These are phyloP conservation scores for Spatholobus suberectus DNA, from an alignment of 306 rosid genomes.

Conservation along the genomic window DNA sequence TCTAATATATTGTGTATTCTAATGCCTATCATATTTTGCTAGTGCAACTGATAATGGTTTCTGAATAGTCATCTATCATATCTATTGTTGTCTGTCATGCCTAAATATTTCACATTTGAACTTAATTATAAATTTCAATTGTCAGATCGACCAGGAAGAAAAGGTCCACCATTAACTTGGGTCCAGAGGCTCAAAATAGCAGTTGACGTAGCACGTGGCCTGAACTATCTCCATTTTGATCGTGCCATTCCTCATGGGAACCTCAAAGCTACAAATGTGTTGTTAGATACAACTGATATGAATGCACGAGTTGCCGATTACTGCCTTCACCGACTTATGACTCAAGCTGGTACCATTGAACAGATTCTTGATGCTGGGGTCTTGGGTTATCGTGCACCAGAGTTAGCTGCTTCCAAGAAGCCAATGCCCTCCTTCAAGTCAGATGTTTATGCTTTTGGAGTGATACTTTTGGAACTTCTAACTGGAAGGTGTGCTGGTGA, in stretches of 20 bases:
- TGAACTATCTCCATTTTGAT: conserved; percentile 99
- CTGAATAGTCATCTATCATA: background rate
- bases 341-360: conserved; percentile 91
- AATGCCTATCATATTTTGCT: conserved; percentile 30
- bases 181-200: conserved; percentile 92
- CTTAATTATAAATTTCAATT: conserved; percentile 17
- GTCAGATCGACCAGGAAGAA: conserved; percentile 97
- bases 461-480: conserved; percentile 82
- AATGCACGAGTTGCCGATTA: conserved; percentile 97
- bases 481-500: conserved; percentile 98
- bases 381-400: conserved; percentile 94
- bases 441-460: conserved; percentile 96
- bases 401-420: conserved; percentile 92
- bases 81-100: background rate
- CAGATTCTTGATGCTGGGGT: conserved; percentile 98
- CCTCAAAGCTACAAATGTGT: conserved; percentile 88
- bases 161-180: conserved; percentile 85
- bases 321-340: conserved; percentile 98
- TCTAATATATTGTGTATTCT: background rate
- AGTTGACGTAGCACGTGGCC: conserved; percentile 97
- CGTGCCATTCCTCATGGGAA: conserved; percentile 99
- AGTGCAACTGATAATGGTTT: background rate
- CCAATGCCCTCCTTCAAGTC: conserved; percentile 97
- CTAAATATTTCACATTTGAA: conserved; percentile 33
- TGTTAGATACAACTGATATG: conserved; percentile 86